Percentiles rank a stretch among this genome's conserved stretches.
Evolutionary conservation across 495 filamentous ascomycete genomes (phyloP).

Genomic region (Parathielavia hyrcaniae): DNA sequence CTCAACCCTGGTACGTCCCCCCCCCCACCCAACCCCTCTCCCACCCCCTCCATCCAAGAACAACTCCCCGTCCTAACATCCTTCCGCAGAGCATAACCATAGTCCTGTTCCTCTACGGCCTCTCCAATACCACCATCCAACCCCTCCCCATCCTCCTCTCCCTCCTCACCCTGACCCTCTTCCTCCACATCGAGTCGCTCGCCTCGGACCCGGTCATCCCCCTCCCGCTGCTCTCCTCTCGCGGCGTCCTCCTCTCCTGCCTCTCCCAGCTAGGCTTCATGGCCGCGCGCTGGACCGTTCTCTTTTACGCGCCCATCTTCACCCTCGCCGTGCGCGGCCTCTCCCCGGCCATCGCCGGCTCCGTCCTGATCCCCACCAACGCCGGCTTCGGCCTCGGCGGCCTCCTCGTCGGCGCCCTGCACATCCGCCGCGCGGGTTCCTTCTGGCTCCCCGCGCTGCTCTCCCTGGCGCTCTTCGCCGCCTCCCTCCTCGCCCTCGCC

Average conservation of each 20-base stretch:
- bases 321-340: constrained; percentile 63
- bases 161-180: constrained; percentile 45
- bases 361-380: constrained; percentile 71
- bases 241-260: constrained; percentile 61
- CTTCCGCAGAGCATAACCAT: constrained; percentile 44
- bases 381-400: constrained; percentile 66
- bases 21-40: no score
- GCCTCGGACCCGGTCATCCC: constrained; percentile 65
- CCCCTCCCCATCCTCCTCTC: constrained; percentile 53
- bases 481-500: constrained; percentile 46
- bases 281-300: constrained; percentile 68
- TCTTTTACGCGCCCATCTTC: constrained; percentile 72
- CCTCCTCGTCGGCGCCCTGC: constrained; percentile 59
- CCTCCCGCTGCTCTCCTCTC: constrained; percentile 53
- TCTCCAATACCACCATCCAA: constrained; percentile 51
- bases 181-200: constrained; percentile 55
- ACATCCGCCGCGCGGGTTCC: constrained; percentile 59
- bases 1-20: constrained; percentile 48
- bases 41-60: not conserved
- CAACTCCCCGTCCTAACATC: constrained; percentile 3
- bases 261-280: constrained; percentile 63
- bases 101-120: constrained; percentile 58
- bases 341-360: constrained; percentile 58
- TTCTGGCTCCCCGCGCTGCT: constrained; percentile 58
- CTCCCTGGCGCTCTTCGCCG: constrained; percentile 49